Percentiles rank a stretch among this genome's conserved stretches.
Evolutionary conservation across 2,329 filamentous ascomycete species (phyloP).

Genomic region (Drechslerella coelobrocha): DNA sequence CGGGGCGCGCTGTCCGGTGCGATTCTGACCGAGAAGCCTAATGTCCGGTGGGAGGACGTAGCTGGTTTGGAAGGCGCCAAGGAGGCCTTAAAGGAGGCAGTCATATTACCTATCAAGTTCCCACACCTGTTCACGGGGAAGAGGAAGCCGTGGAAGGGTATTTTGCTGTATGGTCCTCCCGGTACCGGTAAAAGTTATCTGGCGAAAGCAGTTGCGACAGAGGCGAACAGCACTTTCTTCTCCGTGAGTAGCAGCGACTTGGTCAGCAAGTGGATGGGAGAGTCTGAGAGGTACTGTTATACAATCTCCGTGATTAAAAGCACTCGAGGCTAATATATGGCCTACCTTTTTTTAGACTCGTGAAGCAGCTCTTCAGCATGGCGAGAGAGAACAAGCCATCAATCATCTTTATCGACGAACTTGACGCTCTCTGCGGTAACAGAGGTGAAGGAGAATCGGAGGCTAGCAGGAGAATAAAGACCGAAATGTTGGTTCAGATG

Average conservation of each 20-base stretch:
- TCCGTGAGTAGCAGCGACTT: conserved; percentile 96
- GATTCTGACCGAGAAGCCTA: conserved; percentile 92
- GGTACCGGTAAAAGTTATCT: conserved; percentile 98
- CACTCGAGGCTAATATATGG: neutral
- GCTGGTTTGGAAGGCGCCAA: conserved; percentile 93
- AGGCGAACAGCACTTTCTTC: conserved; percentile 99
- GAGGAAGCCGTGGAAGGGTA: conserved; percentile 97
- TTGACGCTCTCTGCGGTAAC: conserved; percentile 93
- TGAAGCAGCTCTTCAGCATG: conserved; percentile 97
- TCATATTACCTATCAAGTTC: conserved; percentile 97
- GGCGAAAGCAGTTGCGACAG: conserved; percentile 95
- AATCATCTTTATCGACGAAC: conserved; percentile 98
- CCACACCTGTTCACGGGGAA: conserved; percentile 95
- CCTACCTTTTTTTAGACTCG: conserved; percentile 71
- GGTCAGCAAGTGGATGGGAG: conserved; percentile 99
- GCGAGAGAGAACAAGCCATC: conserved; percentile 96
- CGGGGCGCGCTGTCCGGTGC: conserved; percentile 87
- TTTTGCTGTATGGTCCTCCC: conserved; percentile 91
- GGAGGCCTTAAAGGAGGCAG: conserved; percentile 95
- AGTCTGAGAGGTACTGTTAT: conserved; percentile 81
- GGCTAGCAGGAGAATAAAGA: conserved; percentile 96
- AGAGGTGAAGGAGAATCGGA: conserved; percentile 95
- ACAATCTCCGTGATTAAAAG: neutral
- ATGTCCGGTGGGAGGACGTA: conserved; percentile 97
- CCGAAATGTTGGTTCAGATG: conserved; percentile 98